A percentile compares a stretch with the other conserved stretches of the same genome.
phyloP scores from a whole-genome alignment of 345 rosid species.

The Gynandropsis gynandra region DNA sequence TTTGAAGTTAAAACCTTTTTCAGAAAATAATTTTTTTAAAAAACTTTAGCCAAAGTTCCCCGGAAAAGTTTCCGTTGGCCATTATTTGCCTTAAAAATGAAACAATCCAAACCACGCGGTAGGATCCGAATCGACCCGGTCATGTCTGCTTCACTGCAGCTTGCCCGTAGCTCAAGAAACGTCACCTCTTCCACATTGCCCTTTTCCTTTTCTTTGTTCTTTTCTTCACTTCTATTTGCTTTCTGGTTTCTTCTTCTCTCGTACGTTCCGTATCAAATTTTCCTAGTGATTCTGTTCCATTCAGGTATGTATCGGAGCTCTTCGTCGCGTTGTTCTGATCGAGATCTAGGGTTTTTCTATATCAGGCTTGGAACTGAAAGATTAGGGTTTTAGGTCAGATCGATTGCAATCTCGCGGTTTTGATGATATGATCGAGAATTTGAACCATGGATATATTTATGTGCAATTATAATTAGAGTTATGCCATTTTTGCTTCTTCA shows the following conservation, averaged over 20 bases:
- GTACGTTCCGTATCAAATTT: slow-evolving; percentile 18
- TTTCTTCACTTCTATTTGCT: slow-evolving; percentile 1
- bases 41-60: no score
- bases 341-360: slow-evolving; percentile 1
- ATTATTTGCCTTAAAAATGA: no score
- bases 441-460: no score
- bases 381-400: not conserved
- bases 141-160: slow-evolving; percentile 5
- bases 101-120: not conserved
- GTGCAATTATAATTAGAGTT: no score
- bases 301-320: slow-evolving; percentile 1
- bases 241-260: slow-evolving; percentile 21
- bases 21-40: no score
- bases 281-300: not conserved
- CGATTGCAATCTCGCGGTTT: slow-evolving; percentile 2
- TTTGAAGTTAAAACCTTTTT: no score
- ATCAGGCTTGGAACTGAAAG: slow-evolving; percentile 13
- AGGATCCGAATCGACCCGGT: slow-evolving; percentile 3
- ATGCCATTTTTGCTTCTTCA: no score
- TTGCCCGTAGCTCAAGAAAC: slow-evolving; percentile 36
- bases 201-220: slow-evolving; percentile 8
- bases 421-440: no score
- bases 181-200: slow-evolving; percentile 8
- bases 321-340: not conserved
- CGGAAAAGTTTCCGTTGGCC: no score